phyloP scores from a whole-genome alignment of 1,139 yeast species.

The Geotrichum restrictum region DNA sequence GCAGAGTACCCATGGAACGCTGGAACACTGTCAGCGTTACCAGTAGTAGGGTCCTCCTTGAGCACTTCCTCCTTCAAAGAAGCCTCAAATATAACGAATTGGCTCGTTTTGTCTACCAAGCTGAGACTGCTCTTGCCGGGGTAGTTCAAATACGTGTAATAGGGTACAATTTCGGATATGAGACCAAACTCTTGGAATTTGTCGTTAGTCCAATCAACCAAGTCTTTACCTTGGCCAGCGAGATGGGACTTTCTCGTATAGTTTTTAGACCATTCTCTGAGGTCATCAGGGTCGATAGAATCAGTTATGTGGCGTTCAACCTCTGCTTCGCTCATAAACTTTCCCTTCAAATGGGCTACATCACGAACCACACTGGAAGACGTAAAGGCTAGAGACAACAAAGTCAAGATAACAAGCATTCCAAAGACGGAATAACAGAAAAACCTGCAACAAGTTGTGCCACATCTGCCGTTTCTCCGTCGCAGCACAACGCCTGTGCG shows the following conservation, averaged over 20 bases:
- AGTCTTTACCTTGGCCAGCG: slow-evolving; percentile 62
- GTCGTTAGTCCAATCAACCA: slow-evolving; percentile 64
- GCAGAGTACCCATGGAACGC: slow-evolving; percentile 67
- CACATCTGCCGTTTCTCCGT: neutral
- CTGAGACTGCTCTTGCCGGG: slow-evolving; percentile 54
- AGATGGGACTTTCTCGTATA: slow-evolving; percentile 63
- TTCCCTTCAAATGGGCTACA: slow-evolving; percentile 11
- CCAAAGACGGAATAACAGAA: slow-evolving; percentile 55
- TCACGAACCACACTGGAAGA: neutral
- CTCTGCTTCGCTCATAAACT: slow-evolving; percentile 32
- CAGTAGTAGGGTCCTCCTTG: slow-evolving; percentile 65
- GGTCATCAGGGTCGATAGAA: slow-evolving; percentile 29
- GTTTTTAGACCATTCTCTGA: slow-evolving; percentile 33
- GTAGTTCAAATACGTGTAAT: slow-evolving; percentile 57
- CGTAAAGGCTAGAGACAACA: neutral
- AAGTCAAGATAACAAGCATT: slow-evolving; percentile 33
- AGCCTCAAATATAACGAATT: slow-evolving; percentile 51
- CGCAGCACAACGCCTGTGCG: too few species aligned
- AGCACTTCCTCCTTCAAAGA: slow-evolving; percentile 69
- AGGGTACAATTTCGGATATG: slow-evolving; percentile 50
- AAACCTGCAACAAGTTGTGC: slow-evolving; percentile 39
- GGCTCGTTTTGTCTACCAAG: slow-evolving; percentile 39
- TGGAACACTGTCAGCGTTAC: slow-evolving; percentile 50
- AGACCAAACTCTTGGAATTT: slow-evolving; percentile 64
- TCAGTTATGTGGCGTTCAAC: slow-evolving; percentile 34